Percentiles rank a stretch among this genome's conserved stretches.
Conservation (phyloP, 805 yeast species). For the Candida ovalis region DNA sequence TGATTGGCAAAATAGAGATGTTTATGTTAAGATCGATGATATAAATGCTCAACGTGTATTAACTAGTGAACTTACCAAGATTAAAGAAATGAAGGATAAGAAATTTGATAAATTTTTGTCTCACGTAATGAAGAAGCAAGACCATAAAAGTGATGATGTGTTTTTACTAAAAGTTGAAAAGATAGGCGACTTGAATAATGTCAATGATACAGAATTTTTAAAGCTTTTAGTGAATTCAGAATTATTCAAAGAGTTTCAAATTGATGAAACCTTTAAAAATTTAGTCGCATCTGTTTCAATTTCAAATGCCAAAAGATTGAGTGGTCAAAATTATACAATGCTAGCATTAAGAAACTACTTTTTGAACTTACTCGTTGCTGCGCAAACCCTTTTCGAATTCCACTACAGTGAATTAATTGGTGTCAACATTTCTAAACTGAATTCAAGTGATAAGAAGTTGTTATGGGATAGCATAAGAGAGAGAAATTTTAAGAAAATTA, state of each 20-base stretch:
- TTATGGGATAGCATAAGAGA: conserved; percentile 50
- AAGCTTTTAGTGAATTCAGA: conserved; percentile 39
- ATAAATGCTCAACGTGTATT: conserved; percentile 12
- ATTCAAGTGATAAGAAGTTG: conserved; percentile 38
- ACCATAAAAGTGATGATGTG: neutral
- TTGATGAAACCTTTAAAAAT: conserved; percentile 34
- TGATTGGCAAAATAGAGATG: conserved; percentile 9
- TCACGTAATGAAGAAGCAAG: conserved; percentile 6
- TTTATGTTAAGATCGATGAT: conserved; percentile 16
- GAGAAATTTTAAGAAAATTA: conserved; percentile 48
- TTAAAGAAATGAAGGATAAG: conserved; percentile 9
- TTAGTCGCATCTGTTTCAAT: conserved; percentile 49
- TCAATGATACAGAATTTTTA: conserved; percentile 26
- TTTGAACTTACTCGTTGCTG: conserved; percentile 51
- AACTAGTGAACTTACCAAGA: conserved; percentile 22
- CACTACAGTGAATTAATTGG: conserved; percentile 31
- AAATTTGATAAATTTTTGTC: conserved; percentile 13
- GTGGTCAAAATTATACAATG: conserved; percentile 33
- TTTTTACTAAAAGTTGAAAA: conserved; percentile 13
- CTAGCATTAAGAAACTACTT: conserved; percentile 47
- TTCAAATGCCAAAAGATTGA: conserved; percentile 41
- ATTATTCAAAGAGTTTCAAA: conserved; percentile 45
- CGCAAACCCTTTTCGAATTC: conserved; percentile 50
- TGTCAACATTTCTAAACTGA: conserved; percentile 26
- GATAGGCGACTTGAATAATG: conserved; percentile 3